Percentiles rank a stretch among this genome's conserved stretches.
These are phyloP conservation scores for Rhodotorula sphaerocarpa DNA, from an alignment of 768 basidiomycete species.

Conservation along the genomic window DNA sequence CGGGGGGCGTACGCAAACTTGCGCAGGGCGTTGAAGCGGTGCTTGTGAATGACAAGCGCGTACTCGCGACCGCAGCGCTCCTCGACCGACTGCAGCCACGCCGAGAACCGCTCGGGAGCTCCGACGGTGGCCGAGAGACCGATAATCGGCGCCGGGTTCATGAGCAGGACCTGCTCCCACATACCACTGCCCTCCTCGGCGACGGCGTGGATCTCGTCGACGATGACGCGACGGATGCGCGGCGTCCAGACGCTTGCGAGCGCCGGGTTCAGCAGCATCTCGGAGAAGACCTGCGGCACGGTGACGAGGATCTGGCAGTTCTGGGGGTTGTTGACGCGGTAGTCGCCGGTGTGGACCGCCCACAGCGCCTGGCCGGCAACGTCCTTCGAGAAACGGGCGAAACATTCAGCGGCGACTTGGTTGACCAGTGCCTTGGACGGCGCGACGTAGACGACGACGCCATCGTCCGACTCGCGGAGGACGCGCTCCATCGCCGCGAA, in stretches of 20 bases:
- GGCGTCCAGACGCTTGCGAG: constrained; percentile 58
- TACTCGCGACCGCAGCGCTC: constrained; percentile 55
- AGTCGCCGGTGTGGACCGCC: constrained; percentile 35
- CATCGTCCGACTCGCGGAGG: constrained; percentile 57
- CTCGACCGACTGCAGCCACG: constrained; percentile 60
- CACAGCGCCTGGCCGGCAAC: constrained; percentile 54
- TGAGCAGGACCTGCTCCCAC: constrained; percentile 65
- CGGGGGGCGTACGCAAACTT: constrained; percentile 55
- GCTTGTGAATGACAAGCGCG: constrained; percentile 54
- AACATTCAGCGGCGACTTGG: constrained; percentile 62
- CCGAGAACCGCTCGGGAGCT: constrained; percentile 56
- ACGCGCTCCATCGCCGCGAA: constrained; percentile 69
- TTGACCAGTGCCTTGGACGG: constrained; percentile 67
- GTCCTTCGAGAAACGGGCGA: constrained; percentile 49
- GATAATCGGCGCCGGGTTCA: constrained; percentile 60
- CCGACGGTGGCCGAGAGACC: constrained; percentile 68
- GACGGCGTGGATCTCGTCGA: constrained; percentile 60
- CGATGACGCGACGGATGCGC: constrained; percentile 59
- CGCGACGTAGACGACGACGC: constrained; percentile 63
- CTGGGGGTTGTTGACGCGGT: constrained; percentile 45
- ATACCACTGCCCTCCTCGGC: constrained; percentile 64
- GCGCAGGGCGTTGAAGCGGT: constrained; percentile 65
- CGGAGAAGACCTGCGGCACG: constrained; percentile 62
- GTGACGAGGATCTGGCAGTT: constrained; percentile 67
- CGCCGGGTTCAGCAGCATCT: constrained; percentile 61